Evolutionary conservation across 805 yeast species (phyloP), one percentile per base, ranked within the genome.

Genomic region (Starmerella apis): DNA sequence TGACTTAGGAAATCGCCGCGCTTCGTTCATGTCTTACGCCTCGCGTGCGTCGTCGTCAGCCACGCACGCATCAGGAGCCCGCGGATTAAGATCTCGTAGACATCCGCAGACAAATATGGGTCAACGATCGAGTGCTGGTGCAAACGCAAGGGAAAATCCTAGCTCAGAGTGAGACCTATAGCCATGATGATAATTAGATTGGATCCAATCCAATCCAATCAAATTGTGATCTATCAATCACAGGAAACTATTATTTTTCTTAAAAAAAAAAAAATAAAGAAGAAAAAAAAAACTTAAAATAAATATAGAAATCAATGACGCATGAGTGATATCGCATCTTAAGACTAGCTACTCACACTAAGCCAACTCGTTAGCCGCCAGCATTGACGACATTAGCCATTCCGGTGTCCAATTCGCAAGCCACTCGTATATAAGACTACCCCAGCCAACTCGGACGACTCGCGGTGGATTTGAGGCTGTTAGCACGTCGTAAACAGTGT

Each of bases 371-470:
- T 33, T 48, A 2, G 43, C 31, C 8, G 47, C 37, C 10, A 51
- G 43, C 14, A 54, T 28, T 19, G 31, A 7, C 24, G 48, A 37
- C 19, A 67, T 49, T 19, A 60, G 38, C n/a, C 58, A 20, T 48
- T 67, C 70, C 3, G 70, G 69, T 4, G 60, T 37, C 46, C 50
- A 47, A 24, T 47, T 38, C 1, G 61, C 47, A 27, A 67, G 48
- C 49, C 56, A 50, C 41, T 61, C 62, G 53, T 67, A 67, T 4
- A 62, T 51, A 32, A 54, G 53, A 33, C 66, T 56, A 7, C 68
- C 68, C 13, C 60, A 42, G 19, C 71, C 71, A 2, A 62, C 66
- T 31, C 64, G 56, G 47, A 57, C 57, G 20, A 64, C 63, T 1
- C 68, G 58, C 6, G 51, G 54, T 8, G 68, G 68, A 16, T 43